Evolutionary conservation across 1,139 yeast genomes (phyloP).

Genomic region (Dujonia santamariae): DNA sequence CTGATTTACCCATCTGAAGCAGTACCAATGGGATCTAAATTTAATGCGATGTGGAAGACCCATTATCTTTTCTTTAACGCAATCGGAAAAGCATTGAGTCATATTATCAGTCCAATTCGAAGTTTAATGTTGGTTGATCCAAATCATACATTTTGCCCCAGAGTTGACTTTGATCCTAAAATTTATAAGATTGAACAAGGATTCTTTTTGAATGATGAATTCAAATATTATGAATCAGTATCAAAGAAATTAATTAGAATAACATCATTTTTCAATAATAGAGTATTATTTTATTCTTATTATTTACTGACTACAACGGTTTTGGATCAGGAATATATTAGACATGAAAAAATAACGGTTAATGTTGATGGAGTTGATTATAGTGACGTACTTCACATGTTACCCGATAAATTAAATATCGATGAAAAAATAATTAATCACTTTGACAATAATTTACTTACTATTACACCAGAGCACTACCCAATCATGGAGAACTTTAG

Average conservation of each 20-base stretch:
- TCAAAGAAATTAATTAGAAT: conserved; percentile 21
- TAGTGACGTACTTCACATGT: conserved; percentile 21
- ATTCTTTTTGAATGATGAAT: conserved; percentile 4
- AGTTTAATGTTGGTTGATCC: conserved; percentile 36
- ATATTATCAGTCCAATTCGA: conserved; percentile 33
- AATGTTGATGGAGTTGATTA: conserved; percentile 11
- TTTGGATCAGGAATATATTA: conserved; percentile 20
- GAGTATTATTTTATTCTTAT: conserved; percentile 26
- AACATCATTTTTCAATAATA: conserved; percentile 27
- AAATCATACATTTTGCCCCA: conserved; percentile 28
- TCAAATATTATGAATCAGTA: conserved; percentile 11
- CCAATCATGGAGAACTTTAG: conserved; percentile 22
- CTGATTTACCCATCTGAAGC: conserved; percentile 34
- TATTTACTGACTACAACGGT: conserved; percentile 20
- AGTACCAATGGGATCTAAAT: conserved; percentile 24
- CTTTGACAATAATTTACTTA: conserved; percentile 15
- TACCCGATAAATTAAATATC: conserved; percentile 20
- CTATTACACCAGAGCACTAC: conserved; percentile 19
- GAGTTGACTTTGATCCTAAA: conserved; percentile 25
- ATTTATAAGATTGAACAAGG: conserved; percentile 17
- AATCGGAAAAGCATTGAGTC: conserved; percentile 31
- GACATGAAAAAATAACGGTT: no score
- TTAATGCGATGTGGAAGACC: conserved; percentile 30
- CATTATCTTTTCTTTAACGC: conserved; percentile 34
- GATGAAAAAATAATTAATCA: conserved; percentile 20